phyloP scores from a whole-genome alignment of 2,329 filamentous ascomycete genomes.

The Botryotinia convoluta region DNA sequence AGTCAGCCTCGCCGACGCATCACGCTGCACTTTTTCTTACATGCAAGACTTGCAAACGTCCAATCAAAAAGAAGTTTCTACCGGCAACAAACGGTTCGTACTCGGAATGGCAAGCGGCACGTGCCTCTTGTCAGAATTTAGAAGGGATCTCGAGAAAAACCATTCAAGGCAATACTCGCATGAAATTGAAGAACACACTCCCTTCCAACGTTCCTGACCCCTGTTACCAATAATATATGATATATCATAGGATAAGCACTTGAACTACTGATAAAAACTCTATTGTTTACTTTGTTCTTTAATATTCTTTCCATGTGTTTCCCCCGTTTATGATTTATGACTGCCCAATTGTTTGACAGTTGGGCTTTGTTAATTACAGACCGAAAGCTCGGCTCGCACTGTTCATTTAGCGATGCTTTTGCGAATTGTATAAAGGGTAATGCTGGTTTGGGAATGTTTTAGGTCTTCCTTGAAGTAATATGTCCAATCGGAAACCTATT shows the following conservation, averaged over 20 bases:
- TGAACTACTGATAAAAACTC: neutral
- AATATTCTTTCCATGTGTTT: neutral
- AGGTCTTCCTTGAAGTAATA: neutral
- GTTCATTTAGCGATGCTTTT: neutral
- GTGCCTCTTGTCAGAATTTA: neutral
- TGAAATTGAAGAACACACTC: neutral
- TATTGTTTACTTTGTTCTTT: neutral
- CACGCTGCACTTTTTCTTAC: neutral
- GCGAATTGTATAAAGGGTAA: neutral
- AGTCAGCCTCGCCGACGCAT: neutral
- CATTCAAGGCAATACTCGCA: neutral
- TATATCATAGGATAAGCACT: neutral
- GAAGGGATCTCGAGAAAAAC: neutral
- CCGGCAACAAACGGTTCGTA: neutral
- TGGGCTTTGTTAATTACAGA: neutral
- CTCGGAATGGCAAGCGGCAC: neutral
- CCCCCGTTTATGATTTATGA: neutral
- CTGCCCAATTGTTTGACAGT: neutral
- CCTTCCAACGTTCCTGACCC: neutral
- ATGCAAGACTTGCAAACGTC: neutral
- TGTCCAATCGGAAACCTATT: neutral
- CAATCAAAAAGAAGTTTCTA: neutral
- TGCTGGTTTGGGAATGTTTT: neutral
- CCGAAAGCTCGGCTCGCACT: neutral
- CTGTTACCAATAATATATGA: neutral